A percentile compares a stretch with the other conserved stretches of the same genome.
These are phyloP conservation scores for Desmodesmus armatus DNA, from an alignment of 139 green algal species.

Conservation along the genomic window DNA sequence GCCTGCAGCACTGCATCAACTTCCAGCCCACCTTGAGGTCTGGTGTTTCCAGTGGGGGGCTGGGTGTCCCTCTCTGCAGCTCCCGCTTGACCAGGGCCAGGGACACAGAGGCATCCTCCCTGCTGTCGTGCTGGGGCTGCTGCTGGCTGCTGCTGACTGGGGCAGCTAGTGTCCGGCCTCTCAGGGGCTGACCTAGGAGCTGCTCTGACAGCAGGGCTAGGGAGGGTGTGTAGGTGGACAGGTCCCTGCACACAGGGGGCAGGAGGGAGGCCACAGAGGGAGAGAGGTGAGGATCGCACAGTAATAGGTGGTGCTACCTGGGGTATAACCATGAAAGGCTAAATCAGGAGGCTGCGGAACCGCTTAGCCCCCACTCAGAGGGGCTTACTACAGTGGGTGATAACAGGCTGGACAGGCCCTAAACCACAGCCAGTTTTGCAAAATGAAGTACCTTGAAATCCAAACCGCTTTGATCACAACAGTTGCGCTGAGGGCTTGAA, in stretches of 20 bases:
- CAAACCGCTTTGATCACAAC: too few relatives aligned
- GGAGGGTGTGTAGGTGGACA: slow-evolving; percentile 55
- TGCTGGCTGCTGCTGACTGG: slow-evolving; percentile 21
- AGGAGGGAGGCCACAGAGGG: too few relatives aligned
- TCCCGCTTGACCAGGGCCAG: slow-evolving; percentile 67
- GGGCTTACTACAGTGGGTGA: too few relatives aligned
- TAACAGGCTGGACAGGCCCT: too few relatives aligned
- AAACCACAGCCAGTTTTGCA: too few relatives aligned
- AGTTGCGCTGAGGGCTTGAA: too few relatives aligned
- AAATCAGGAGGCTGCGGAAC: too few relatives aligned
- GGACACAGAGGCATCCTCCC: slow-evolving; percentile 65
- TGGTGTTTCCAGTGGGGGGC: slow-evolving; percentile 48
- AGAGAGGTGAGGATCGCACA: neutral
- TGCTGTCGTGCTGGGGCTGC: slow-evolving; percentile 61
- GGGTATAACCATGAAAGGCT: too few relatives aligned
- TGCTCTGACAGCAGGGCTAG: slow-evolving; percentile 61
- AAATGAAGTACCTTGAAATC: too few relatives aligned
- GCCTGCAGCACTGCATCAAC: too few relatives aligned
- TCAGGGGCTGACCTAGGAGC: slow-evolving; percentile 54
- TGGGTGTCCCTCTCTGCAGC: slow-evolving; percentile 47
- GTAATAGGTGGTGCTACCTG: too few relatives aligned
- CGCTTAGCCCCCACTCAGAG: too few relatives aligned
- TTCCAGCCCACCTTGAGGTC: slow-evolving; percentile 44
- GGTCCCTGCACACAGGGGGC: slow-evolving; percentile 52
- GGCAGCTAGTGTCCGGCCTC: slow-evolving; percentile 2